A percentile compares a stretch with the other conserved stretches of the same genome.
phyloP scores from a whole-genome alignment of 2,329 filamentous ascomycete genomes.

The Xylariaceae sp. region DNA sequence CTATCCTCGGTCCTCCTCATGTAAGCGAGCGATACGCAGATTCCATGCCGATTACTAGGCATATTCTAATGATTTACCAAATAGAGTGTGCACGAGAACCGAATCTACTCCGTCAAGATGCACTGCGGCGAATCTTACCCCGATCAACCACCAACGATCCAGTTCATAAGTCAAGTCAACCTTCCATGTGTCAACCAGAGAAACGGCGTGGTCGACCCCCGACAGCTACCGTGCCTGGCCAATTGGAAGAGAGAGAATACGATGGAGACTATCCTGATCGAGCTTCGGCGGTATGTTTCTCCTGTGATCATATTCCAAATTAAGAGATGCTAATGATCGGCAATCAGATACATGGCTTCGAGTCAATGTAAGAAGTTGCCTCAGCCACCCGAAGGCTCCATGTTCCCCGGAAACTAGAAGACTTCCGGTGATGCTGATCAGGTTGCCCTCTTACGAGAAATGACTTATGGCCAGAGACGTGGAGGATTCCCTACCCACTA shows the following conservation, averaged over 20 bases:
- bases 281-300: constrained; percentile 65
- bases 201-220: constrained; percentile 79
- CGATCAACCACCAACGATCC: constrained; percentile 80
- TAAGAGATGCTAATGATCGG: constrained; percentile 12
- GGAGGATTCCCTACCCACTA: not conserved
- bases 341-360: constrained; percentile 80
- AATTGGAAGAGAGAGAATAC: constrained; percentile 92
- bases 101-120: constrained; percentile 97
- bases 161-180: constrained; percentile 93
- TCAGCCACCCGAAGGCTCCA: constrained; percentile 82
- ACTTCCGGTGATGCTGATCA: not conserved
- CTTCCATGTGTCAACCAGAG: constrained; percentile 85
- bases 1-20: constrained; percentile 92
- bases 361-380: constrained; percentile 90
- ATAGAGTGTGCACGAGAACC: constrained; percentile 93
- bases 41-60: too few relatives aligned
- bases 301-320: constrained; percentile 19
- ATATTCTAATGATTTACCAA: not conserved
- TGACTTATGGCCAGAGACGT: constrained; percentile 7
- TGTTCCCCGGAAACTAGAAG: constrained; percentile 19
- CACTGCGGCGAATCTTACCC: constrained; percentile 90
- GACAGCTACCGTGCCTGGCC: constrained; percentile 76
- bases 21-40: too few relatives aligned
- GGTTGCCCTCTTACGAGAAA: constrained; percentile 7
- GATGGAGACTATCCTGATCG: constrained; percentile 90